Evolutionary conservation across 495 filamentous ascomycete species (phyloP), one percentile per base, ranked within the genome.

Genomic region (Aspergillus heteromorphus): DNA sequence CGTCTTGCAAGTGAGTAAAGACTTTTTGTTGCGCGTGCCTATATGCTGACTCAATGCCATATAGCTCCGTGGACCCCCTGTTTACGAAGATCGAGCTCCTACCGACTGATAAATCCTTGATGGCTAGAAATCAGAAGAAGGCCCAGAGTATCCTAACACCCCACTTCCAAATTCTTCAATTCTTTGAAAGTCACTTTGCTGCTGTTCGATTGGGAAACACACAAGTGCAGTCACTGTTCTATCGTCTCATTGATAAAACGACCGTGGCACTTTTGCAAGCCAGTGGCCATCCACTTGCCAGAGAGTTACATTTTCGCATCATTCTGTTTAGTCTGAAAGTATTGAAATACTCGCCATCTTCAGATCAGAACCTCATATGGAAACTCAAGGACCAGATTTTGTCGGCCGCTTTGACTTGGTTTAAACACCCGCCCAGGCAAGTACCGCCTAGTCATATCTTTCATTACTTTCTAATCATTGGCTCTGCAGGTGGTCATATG

Each of bases 141-240:
- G 84, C 89, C 9, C 85, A 95, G 60, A 84, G 89, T 59, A 71
- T 88, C 21, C 80, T 97, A 34, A 83, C 87, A 31, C 95, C 95
- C 6, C 95, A 99, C 66, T 80, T 88, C 36, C 84, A 86, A 25
- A 71, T 99, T 17, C 71, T 96, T 47, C 90, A 96, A 54, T 92
- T 97, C 63, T 80, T 99, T 40, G 86, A 83, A 40, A 97, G 91
- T 62, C 92, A 96, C 62, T 99, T 92, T 75, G 95, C 87, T 71
- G 90, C 95, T 9, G 90, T 87, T 18, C 82, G 91, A 21, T 73
- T 96, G 11, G 85, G 87, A 6, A 95, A 84, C 55, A 76, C 84
- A 2, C 85, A 96, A 59, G 85, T 86, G 6, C 88, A 95, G 54
- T 81, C 81, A 50, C 73, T 90, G 6, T 96, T 96, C 66, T 77